Evolutionary conservation across 805 yeast genomes (phyloP), one percentile per base, ranked within the genome.

Genomic region (Naumovozyma dairenensis): DNA sequence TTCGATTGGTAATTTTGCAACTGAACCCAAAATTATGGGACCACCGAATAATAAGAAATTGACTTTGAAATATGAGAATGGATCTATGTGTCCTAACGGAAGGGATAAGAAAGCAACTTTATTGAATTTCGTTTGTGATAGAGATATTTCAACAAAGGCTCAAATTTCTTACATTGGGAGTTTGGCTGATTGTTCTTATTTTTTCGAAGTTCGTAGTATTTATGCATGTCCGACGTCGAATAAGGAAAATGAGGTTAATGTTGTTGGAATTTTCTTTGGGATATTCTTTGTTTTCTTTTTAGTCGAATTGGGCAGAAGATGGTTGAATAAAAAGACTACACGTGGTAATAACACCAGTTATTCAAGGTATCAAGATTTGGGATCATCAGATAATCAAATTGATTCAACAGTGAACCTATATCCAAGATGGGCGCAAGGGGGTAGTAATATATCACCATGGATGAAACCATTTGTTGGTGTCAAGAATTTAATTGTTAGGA

Each of bases 201-300:
- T 79, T 49, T 85, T 85, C 54, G 95, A 85, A 50, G 85, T 84
- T 21, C 62, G 85, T 43, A 81, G 94, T 3, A 75, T 82, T 28
- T 80, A 78, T 58, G 95, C 94, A 0, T 85, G 96, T 56, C 83
- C 94, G 0, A 79, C 86, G 1, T 74, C 82, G 7, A 75, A 77
- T 33, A 71, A 75, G 45, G 72, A 68, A 9, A 78, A 77, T 48
- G 74, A 80, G 39, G 57, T 72, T 35, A 77, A 78, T 13, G 74
- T 78, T 3, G 67, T 80, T 33, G 73, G 82, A 64, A 74, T 80
- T 31, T 77, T 80, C 43, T 40, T 73, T 13, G 60, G 74, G 27
- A 77, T 79, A 33, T 56, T 61, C n/a, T 43, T 53, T 38, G 48
- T 59, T 37, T 60, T 67, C 53, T 36, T 64, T 55, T 21, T 54